A percentile compares a stretch with the other conserved stretches of the same genome.
Conservation (phyloP, 164 flowering plant species). For the Chimonanthus praecox region DNA sequence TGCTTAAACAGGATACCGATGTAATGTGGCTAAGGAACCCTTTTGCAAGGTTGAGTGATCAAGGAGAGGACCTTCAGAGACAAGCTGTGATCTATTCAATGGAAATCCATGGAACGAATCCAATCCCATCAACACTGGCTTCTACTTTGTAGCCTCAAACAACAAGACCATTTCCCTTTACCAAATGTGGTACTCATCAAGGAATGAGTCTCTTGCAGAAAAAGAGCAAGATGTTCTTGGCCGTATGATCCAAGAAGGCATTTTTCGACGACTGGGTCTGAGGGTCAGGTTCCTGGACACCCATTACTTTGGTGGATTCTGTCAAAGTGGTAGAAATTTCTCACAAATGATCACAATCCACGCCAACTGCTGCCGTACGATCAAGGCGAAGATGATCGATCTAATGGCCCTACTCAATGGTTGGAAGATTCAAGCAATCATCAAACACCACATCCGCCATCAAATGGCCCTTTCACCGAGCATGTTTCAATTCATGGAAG, state of each 20-base stretch:
- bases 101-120: slow-evolving; percentile 26
- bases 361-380: slow-evolving; percentile 60
- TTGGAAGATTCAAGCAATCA: slow-evolving; percentile 35
- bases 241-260: slow-evolving; percentile 21
- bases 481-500: slow-evolving; percentile 21
- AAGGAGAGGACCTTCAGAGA: slow-evolving; percentile 45
- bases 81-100: slow-evolving; percentile 42
- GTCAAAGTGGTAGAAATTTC: slow-evolving; percentile 37
- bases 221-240: slow-evolving; percentile 71
- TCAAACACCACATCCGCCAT: neutral
- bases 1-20: slow-evolving; percentile 52
- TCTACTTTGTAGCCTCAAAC: slow-evolving; percentile 50
- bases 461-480: slow-evolving; percentile 14
- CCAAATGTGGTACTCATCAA: slow-evolving; percentile 41
- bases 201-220: slow-evolving; percentile 35
- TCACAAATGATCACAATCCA: slow-evolving; percentile 49
- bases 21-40: slow-evolving; percentile 69
- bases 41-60: slow-evolving; percentile 21
- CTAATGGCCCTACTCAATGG: slow-evolving; percentile 31
- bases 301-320: slow-evolving; percentile 56
- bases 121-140: slow-evolving; percentile 51
- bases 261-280: slow-evolving; percentile 21
- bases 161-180: slow-evolving; percentile 46
- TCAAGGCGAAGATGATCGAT: slow-evolving; percentile 46
- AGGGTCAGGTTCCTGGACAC: slow-evolving; percentile 35